phyloP scores from a whole-genome alignment of 805 yeast species.

The Candida golubevii region DNA sequence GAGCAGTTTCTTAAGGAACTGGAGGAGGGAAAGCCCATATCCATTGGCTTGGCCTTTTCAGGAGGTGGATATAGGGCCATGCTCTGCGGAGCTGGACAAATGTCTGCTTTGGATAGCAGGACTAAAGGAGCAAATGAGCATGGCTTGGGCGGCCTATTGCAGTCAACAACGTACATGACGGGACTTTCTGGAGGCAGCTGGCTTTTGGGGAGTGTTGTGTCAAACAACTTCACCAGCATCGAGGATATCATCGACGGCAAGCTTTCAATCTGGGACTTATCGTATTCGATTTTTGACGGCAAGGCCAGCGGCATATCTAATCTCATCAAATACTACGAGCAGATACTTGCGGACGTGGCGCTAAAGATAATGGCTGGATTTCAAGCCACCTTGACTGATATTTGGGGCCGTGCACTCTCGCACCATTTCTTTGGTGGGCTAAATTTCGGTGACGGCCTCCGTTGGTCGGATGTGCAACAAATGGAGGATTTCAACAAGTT shows the following conservation, averaged over 20 bases:
- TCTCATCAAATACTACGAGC: slow-evolving; percentile 15
- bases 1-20: slow-evolving; percentile 1
- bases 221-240: slow-evolving; percentile 54
- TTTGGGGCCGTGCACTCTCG: slow-evolving; percentile 37
- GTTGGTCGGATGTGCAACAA: slow-evolving; percentile 17
- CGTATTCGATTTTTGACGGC: slow-evolving; percentile 16
- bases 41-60: slow-evolving; percentile 9
- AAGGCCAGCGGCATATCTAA: slow-evolving; percentile 36
- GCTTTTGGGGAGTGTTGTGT: slow-evolving; percentile 40
- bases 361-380: slow-evolving; percentile 32
- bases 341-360: slow-evolving; percentile 21
- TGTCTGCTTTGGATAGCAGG: slow-evolving; percentile 9
- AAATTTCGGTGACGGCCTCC: slow-evolving; percentile 19
- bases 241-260: slow-evolving; percentile 26
- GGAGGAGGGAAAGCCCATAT: not conserved
- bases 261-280: slow-evolving; percentile 31
- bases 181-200: slow-evolving; percentile 11
- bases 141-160: slow-evolving; percentile 12
- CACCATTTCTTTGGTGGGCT: slow-evolving; percentile 31
- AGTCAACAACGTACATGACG: slow-evolving; percentile 8
- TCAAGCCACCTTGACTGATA: slow-evolving; percentile 32
- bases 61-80: slow-evolving; percentile 13
- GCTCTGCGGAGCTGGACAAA: slow-evolving; percentile 9
- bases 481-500: slow-evolving; percentile 20
- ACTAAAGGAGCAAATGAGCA: slow-evolving; percentile 5